A percentile compares a stretch with the other conserved stretches of the same genome.
phyloP scores from a whole-genome alignment of 139 green algal genomes.

The Yamagishiella unicocca region DNA sequence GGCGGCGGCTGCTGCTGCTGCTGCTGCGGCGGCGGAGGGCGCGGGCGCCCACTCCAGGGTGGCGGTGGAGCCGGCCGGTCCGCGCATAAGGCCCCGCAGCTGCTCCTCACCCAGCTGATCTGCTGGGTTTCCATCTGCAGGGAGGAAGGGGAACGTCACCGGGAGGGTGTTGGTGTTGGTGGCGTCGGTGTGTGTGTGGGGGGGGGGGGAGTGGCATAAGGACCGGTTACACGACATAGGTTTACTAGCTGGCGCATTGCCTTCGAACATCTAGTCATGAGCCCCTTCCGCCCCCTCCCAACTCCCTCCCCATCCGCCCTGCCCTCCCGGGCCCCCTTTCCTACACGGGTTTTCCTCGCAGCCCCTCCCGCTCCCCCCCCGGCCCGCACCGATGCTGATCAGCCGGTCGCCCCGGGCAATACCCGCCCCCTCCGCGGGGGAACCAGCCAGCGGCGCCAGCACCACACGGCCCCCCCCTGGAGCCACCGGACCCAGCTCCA shows the following conservation, averaged over 20 bases:
- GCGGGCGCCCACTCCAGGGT: conserved; percentile 45
- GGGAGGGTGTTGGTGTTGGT: neutral
- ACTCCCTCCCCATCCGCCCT: no score
- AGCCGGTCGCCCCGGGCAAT: conserved; percentile 57
- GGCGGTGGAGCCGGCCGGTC: conserved; percentile 59
- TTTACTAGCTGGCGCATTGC: no score
- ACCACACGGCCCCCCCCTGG: conserved; percentile 62
- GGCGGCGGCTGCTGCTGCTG: neutral
- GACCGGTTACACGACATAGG: no score
- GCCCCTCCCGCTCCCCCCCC: no score
- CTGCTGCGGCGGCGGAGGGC: neutral
- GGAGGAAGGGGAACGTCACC: no score
- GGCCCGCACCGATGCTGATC: conserved; percentile 48
- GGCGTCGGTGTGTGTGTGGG: neutral
- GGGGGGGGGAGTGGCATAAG: neutral
- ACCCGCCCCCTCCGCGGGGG: conserved; percentile 71
- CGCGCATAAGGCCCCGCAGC: conserved; percentile 59
- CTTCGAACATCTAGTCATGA: no score
- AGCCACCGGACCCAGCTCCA: conserved; percentile 52
- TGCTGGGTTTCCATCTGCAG: conserved; percentile 57
- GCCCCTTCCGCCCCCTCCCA: no score
- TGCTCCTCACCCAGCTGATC: conserved; percentile 53
- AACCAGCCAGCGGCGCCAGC: conserved; percentile 65
- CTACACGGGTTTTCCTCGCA: no score
- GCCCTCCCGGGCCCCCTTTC: no score